Conservation (phyloP, 148 eudicot species). For the Diospyros lotus region DNA sequence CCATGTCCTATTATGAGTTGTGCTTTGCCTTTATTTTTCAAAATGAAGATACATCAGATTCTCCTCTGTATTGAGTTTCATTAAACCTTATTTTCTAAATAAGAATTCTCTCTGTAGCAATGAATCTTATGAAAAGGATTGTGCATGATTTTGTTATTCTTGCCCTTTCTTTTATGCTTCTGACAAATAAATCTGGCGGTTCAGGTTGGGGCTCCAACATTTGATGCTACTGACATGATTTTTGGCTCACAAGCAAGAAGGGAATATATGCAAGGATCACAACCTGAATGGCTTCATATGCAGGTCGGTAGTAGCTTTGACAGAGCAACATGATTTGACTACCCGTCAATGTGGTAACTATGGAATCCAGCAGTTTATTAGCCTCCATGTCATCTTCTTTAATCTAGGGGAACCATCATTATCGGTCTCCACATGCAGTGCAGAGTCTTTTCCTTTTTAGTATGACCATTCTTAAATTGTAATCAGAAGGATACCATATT, state of each 20-base stretch:
- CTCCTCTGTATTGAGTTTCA: too few relatives aligned
- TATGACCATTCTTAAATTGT: conserved; percentile 10
- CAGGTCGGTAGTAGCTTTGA: conserved; percentile 66
- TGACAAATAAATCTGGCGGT: conserved; percentile 18
- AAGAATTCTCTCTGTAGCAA: not conserved
- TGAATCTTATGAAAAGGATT: not conserved
- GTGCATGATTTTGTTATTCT: not conserved
- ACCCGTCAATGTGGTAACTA: not conserved
- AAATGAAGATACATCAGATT: too few relatives aligned
- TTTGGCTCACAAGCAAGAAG: conserved; percentile 58
- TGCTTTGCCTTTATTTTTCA: too few relatives aligned
- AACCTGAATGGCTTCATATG: conserved; percentile 89
- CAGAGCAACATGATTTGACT: conserved; percentile 46
- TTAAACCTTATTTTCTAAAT: too few relatives aligned
- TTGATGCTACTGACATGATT: conserved; percentile 59
- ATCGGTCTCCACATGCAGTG: not conserved
- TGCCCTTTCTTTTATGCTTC: not conserved
- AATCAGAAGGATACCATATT: not conserved
- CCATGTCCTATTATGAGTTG: too few relatives aligned
- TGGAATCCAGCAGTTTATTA: not conserved
- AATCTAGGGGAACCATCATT: not conserved
- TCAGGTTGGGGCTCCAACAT: conserved; percentile 53
- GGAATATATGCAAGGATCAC: conserved; percentile 58
- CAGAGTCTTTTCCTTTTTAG: not conserved
- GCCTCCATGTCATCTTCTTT: not conserved